Evolutionary conservation across 306 rosid genomes (phyloP), one percentile per base, ranked within the genome.

Genomic region (Ziziphus jujuba): DNA sequence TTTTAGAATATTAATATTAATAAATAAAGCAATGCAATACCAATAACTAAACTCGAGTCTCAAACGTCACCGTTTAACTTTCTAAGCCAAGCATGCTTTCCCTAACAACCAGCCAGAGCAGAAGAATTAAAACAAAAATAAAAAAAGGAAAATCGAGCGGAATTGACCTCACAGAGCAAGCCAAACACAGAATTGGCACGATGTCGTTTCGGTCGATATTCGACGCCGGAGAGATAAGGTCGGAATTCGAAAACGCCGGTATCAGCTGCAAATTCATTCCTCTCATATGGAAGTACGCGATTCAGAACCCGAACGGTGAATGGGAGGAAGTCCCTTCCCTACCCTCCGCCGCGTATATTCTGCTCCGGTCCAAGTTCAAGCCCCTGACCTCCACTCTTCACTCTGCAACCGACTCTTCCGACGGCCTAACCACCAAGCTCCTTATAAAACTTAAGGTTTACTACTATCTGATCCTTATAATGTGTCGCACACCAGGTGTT

Each of bases 301-400:
- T 80, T 79, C 88, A 77, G 49, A 71, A 71, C 49, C 80, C 74
- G 17, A 72, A 74, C 53, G 59, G 35, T 4, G 56, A 75, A 13
- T 82, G 85, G 81, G 81, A 86, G 9, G 80, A 45, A 33, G 80
- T 83, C 53, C 97, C 95, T 0, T 93, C 90, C 7, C n/a, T 93
- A 12, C 97, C 98, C 9, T 78, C 82, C 17, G 62, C 86, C 17
- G 89, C 96, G 0, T 93, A 93, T 71, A 50, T 78, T 45, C 33
- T 92, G 7, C 90, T 90, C 35, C 80, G 67, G 56, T 86, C 90
- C 35, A 86, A 77, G 23, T 83, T 92, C 74, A 74, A 61, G 62
- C 91, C 90, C 80, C 91, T 90, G 61, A 83, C 97, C 74, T 88
- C 95, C 59, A 52, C 95, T 54, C 73, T 93, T 58, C 81, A 88